These are phyloP conservation scores for Xylaria sp. DNA, from an alignment of 2,329 filamentous ascomycete species.

Conservation along the genomic window DNA sequence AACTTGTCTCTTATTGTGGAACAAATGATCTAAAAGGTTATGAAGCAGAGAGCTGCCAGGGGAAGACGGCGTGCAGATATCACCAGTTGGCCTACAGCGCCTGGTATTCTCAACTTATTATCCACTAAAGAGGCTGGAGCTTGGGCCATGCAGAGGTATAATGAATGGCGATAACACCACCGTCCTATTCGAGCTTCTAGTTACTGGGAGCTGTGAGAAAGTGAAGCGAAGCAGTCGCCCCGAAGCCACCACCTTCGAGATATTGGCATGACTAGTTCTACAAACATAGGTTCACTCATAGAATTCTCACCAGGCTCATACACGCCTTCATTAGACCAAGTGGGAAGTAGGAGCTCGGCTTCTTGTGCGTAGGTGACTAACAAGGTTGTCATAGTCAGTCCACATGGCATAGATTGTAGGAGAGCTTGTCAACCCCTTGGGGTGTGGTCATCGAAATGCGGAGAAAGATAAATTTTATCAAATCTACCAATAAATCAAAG, in stretches of 20 bases:
- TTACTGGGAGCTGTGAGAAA: too few species aligned
- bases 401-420: not conserved
- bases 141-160: too few species aligned
- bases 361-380: too few species aligned
- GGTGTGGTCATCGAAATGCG: not conserved
- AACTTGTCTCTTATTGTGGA: not conserved
- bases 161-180: too few species aligned
- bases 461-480: not conserved
- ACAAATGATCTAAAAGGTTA: not conserved
- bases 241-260: too few species aligned
- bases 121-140: too few species aligned
- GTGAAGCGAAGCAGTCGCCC: too few species aligned
- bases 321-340: not conserved
- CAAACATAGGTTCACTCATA: not conserved
- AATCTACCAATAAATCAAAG: not conserved
- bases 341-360: not conserved
- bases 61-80: not conserved
- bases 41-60: not conserved
- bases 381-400: too few species aligned
- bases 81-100: not conserved
- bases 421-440: not conserved
- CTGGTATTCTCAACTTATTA: not conserved
- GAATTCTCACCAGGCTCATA: not conserved
- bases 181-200: too few species aligned
- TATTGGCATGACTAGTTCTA: too few species aligned